phyloP scores from a whole-genome alignment of 1,284 basidiomycete genomes.

The Trichosporon faecale region DNA sequence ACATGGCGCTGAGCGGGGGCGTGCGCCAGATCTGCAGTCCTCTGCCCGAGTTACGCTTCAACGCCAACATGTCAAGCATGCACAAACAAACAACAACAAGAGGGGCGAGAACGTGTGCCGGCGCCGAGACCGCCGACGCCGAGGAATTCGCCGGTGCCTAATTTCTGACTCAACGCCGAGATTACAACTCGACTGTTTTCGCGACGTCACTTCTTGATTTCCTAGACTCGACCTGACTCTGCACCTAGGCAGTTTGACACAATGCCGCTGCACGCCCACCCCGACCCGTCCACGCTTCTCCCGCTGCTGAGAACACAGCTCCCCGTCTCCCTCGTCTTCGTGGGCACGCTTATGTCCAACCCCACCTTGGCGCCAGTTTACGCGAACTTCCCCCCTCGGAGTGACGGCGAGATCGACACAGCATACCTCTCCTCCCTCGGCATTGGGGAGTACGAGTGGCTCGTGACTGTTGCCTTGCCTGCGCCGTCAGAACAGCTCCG shows the following conservation, averaged over 20 bases:
- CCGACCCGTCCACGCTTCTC: constrained; percentile 18
- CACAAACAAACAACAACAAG: neutral
- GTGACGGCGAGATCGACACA: neutral
- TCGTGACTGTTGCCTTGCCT: constrained; percentile 23
- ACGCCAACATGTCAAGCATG: neutral
- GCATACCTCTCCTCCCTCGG: neutral
- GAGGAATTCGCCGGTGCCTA: neutral
- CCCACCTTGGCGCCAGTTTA: constrained; percentile 7
- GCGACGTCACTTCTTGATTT: too few relatives aligned
- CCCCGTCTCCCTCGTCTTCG: constrained; percentile 19
- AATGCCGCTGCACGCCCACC: constrained; percentile 22
- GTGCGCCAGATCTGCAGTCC: neutral
- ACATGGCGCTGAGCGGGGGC: neutral
- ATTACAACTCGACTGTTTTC: neutral
- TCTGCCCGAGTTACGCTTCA: neutral
- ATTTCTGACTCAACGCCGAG: neutral
- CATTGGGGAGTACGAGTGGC: constrained; percentile 18
- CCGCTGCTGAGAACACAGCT: constrained; percentile 25
- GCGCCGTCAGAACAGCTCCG: constrained; percentile 27
- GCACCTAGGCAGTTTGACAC: neutral
- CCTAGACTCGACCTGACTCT: too few relatives aligned
- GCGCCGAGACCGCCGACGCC: neutral
- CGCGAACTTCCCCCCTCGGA: constrained; percentile 16
- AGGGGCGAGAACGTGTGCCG: neutral
- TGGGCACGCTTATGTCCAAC: constrained; percentile 22